Base-by-base conservation (phyloP, 2,329 filamentous ascomycete species). In the Calonectria pseudoturangicola region DNA sequence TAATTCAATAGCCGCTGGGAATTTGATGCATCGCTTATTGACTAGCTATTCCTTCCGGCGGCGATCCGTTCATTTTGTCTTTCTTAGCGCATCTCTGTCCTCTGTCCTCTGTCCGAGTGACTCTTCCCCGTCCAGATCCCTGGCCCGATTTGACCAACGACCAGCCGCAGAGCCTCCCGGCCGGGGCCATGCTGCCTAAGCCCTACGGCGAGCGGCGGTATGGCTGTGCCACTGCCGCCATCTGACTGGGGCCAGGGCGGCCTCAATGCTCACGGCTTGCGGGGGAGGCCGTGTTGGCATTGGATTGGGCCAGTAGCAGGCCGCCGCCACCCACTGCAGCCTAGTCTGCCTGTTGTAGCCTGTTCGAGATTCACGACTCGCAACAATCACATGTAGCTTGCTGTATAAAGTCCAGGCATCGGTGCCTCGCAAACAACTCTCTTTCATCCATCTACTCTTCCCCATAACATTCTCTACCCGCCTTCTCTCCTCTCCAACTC, bases 241-340 rank as follows among this genome's bases (percentile, higher is more conserved):
- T 58, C 54, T 60, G 33, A 60, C 54, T 60, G 54, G 54, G 21
- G 54, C 21, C 33, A 39, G 54, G 54, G 33, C 54, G 54, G 54
- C 54, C 54, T 58, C 54, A 58, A 41, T 39, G 43, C n/a, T 21
- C 43, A 25, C 43, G 16, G n/a, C 43, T 47, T 47, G 43, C 43
- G 43, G 54, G 54, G 54, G 54, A 60, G 54, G 54, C 54, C 54
- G 12, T 27, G 54, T 28, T 21, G 45, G 2, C 3, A 39, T 18
- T 16, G 33, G n/a, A 9, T 16, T 39, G n/a, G 30, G n/a, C 54
- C 54, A 60, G 36, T 2, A 18, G 18, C 30, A 9, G n/a, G 54
- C 21, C n/a, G 33, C 54, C 13, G 33, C 54, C 13, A 36, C 54
- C 30, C 15, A 30, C 27, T 60, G 54, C 13, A 60, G 54, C 54